These are phyloP conservation scores for Catunica adiposa DNA, from an alignment of 2,329 filamentous ascomycete genomes.

Conservation along the genomic window DNA sequence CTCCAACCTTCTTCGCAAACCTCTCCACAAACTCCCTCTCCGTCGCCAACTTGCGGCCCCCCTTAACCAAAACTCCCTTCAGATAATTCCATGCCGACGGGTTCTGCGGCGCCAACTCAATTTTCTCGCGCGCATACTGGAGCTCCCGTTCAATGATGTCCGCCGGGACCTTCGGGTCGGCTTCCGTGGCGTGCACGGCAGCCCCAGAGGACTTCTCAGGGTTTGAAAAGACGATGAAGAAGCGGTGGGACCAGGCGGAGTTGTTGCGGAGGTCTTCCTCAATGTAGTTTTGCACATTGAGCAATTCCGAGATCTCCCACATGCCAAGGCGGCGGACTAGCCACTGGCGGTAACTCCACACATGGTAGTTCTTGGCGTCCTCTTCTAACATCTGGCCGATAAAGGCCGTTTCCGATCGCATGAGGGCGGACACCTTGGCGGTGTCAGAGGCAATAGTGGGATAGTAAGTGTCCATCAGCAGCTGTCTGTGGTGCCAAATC, in stretches of 20 bases:
- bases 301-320: slow-evolving; percentile 55
- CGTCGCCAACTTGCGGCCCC: slow-evolving; percentile 32
- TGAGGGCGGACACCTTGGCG: slow-evolving; percentile 40
- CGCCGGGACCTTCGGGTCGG: slow-evolving; percentile 40
- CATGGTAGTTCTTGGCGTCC: slow-evolving; percentile 96
- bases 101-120: slow-evolving; percentile 74
- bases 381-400: slow-evolving; percentile 63
- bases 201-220: slow-evolving; percentile 32
- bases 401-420: slow-evolving; percentile 55
- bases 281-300: slow-evolving; percentile 56
- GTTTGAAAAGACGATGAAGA: slow-evolving; percentile 71
- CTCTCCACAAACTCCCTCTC: slow-evolving; percentile 33
- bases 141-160: slow-evolving; percentile 59
- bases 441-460: slow-evolving; percentile 42
- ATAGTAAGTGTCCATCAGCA: slow-evolving; percentile 44
- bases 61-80: slow-evolving; percentile 55
- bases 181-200: slow-evolving; percentile 30
- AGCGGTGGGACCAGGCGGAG: slow-evolving; percentile 92
- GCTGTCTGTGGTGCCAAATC: slow-evolving; percentile 69
- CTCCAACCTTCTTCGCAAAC: slow-evolving; percentile 33
- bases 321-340: slow-evolving; percentile 47
- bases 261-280: slow-evolving; percentile 81
- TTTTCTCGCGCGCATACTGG: slow-evolving; percentile 54
- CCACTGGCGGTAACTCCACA: slow-evolving; percentile 86
- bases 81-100: slow-evolving; percentile 91